Base-by-base conservation (phyloP, 2,329 filamentous ascomycete genomes). In the Penicillium palitans region DNA sequence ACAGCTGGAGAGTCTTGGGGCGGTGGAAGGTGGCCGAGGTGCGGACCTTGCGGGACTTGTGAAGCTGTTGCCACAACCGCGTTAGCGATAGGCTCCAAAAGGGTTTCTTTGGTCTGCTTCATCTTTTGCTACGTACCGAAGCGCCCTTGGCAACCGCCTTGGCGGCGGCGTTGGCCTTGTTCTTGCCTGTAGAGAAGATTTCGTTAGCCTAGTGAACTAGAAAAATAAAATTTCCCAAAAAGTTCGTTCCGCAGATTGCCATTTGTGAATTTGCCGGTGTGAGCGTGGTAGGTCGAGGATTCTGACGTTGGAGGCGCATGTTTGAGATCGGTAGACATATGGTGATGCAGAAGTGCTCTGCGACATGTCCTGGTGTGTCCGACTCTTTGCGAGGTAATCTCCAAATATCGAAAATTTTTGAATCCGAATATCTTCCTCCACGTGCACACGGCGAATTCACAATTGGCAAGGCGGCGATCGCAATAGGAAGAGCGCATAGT, bases 121-220 rank as follows among this genome's bases (percentile, higher is more conserved):
- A 44, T 48, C 54, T 55, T 49, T 27, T 24, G 33, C 40, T 52
- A 89, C 91, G 84, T 92, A 96, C 91, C 80, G 92, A 93, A 90
- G 95, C 90, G 81, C 93, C 93, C 84, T 91, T 91, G 74, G 98
- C 89, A 76, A 92, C 90, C 79, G 95, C 90, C 87, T 99, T 98
- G 74, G 95, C 90, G 79, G 95, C 95, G 78, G 89, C 88, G 75
- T 88, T 89, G 82, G 95, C 95, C 87, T 96, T 88, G 72, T 80
- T 95, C 79, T 71, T 70, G 72, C 71, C 74, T 76, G 61, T 68
- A 61, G 24, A 64, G 61, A 59, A 61, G 51, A 54, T 44, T 37
- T 59, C 48, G 64, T 71, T 57, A 76, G 74, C 69, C 63, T 65
- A 45, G 58, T 53, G 57, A 55, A 52, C 61, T 39, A 47, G n/a